phyloP scores from a whole-genome alignment of 306 rosid species.

The Malus sylvestris region DNA sequence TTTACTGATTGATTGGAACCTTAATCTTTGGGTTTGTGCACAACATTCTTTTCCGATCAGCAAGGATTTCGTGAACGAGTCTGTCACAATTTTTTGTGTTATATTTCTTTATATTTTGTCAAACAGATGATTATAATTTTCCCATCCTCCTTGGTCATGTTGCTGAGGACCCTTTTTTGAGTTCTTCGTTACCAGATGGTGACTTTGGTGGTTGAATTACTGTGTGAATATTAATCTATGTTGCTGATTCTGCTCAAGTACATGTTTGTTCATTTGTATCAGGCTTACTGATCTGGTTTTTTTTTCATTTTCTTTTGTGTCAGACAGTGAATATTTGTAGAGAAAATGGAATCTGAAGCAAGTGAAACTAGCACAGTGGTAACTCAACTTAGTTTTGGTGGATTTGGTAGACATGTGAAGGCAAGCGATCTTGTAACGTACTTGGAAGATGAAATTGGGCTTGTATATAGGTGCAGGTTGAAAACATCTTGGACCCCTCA shows the following conservation, averaged over 20 bases:
- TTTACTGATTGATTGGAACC: neutral
- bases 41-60: neutral
- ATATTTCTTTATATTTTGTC: neutral
- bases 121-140: neutral
- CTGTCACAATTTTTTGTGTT: neutral
- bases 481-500: conserved; percentile 84
- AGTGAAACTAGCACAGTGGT: conserved; percentile 34
- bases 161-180: neutral
- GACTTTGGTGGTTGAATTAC: neutral
- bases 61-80: neutral
- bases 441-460: conserved; percentile 54
- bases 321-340: neutral
- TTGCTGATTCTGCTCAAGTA: neutral
- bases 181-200: neutral
- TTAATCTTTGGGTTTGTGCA: neutral
- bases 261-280: too few relatives aligned
- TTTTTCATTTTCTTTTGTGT: neutral
- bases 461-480: conserved; percentile 60
- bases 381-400: conserved; percentile 77
- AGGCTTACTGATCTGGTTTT: neutral
- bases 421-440: conserved; percentile 43
- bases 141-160: neutral
- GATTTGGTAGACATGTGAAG: conserved; percentile 46
- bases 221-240: neutral
- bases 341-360: conserved; percentile 39